Evolutionary conservation across 2,329 filamentous ascomycete genomes (phyloP), one percentile per base, ranked within the genome.

Genomic region (Diaporthe ilicicola): DNA sequence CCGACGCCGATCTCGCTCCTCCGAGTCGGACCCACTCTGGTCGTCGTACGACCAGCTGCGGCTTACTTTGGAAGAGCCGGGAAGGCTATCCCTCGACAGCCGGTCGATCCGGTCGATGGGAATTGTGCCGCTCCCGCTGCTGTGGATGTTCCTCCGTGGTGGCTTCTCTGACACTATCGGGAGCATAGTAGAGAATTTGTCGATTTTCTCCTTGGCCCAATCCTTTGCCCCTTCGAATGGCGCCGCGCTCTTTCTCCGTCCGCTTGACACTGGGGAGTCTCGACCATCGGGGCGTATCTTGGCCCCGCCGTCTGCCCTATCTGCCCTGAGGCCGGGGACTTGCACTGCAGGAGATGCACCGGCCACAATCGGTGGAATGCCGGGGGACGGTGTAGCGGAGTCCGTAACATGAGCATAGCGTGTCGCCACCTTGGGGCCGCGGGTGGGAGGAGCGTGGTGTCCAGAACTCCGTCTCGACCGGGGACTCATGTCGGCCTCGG

Each of bases 101-200:
- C 81, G 79, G 77, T 66, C 12, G 69, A 67, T 12, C 48, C 64
- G 8, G 64, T 68, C 65, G 4, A 59, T 50, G 53, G 51, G 53
- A 37, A 50, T 73, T 9, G 44, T 70, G 56, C 68, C 73, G 32
- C 72, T 75, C 50, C 73, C 76, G 48, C 65, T 74, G 37, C 78
- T 78, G 27, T 82, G 77, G 4, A 81, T 80, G 34, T 78, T 77
- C 64, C 79, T 81, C 24, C 84, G 79, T 5, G 81, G 79, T 22
- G 81, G 75, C 42, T 84, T 82, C 3, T 76, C 72, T 0, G 75
- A 75, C 2, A 80, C 78, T 46, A 79, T 81, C 1, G 84, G 82
- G 2, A 87, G 74, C 5, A 87, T 81, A 8, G 78, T 82, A 2
- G 82, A 79, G 12, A 87, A 77, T 32, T 83, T 86, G 46, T 86